phyloP scores from a whole-genome alignment of 2,329 filamentous ascomycete genomes.

The Alternaria panax region DNA sequence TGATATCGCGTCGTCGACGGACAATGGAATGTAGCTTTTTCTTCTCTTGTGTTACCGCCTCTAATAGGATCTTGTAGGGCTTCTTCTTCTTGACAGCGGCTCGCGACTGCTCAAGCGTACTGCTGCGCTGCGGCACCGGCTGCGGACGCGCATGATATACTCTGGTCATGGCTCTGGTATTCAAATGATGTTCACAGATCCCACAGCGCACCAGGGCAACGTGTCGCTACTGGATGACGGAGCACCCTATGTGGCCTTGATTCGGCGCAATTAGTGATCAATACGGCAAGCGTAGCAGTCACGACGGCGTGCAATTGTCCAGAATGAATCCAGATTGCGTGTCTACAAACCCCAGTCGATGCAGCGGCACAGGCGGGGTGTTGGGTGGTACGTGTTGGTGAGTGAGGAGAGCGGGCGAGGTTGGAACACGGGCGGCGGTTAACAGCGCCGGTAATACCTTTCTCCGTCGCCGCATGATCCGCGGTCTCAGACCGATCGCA shows the following conservation, averaged over 20 bases:
- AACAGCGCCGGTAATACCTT: slow-evolving; percentile 21
- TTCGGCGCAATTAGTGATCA: slow-evolving; percentile 25
- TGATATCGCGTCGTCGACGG: slow-evolving; percentile 33
- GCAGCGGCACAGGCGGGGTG: slow-evolving; percentile 28
- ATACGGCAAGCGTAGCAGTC: slow-evolving; percentile 15
- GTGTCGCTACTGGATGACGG: slow-evolving; percentile 5
- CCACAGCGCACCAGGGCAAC: slow-evolving; percentile 11
- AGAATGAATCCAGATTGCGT: slow-evolving; percentile 9
- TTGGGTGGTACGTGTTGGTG: slow-evolving; percentile 17
- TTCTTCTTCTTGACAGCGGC: slow-evolving; percentile 49
- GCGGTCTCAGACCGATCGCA: slow-evolving; percentile 5
- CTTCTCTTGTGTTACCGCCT: slow-evolving; percentile 66
- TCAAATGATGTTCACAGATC: slow-evolving; percentile 21
- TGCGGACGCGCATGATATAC: slow-evolving; percentile 33
- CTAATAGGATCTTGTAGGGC: slow-evolving; percentile 65
- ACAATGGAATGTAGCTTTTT: slow-evolving; percentile 64
- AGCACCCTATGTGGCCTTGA: slow-evolving; percentile 5
- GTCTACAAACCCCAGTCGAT: slow-evolving; percentile 32
- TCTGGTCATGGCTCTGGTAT: slow-evolving; percentile 35
- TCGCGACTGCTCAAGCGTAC: slow-evolving; percentile 32
- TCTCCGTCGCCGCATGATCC: slow-evolving; percentile 22
- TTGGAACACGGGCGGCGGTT: slow-evolving; percentile 6
- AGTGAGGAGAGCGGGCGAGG: slow-evolving; percentile 16
- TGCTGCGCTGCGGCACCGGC: slow-evolving; percentile 25
- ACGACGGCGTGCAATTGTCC: slow-evolving; percentile 10